Evolutionary conservation across 106 monocot species (phyloP).

Genomic region (Xerophyta viscosa): DNA sequence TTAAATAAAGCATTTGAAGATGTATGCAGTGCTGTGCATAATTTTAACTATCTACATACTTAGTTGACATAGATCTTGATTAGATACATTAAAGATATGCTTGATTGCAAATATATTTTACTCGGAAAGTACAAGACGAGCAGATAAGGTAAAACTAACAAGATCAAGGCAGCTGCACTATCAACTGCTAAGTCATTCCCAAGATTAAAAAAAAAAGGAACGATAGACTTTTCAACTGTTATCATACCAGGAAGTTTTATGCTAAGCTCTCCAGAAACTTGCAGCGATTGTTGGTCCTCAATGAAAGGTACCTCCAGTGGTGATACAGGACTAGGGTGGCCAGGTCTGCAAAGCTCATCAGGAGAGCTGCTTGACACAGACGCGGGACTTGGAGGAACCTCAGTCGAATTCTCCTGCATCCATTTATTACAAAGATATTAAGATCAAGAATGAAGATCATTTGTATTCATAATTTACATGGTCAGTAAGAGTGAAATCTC

Average conservation of each 20-base stretch:
- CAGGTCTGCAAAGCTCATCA: constrained; percentile 53
- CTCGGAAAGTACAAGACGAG: too few species aligned
- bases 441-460: neutral
- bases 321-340: constrained; percentile 84
- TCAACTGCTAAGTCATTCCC: too few species aligned
- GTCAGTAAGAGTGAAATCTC: neutral
- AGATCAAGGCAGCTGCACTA: too few species aligned
- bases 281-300: constrained; percentile 35
- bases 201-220: too few species aligned
- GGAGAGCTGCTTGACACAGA: constrained; percentile 46
- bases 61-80: too few species aligned
- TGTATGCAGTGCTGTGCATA: too few species aligned
- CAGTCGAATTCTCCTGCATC: constrained; percentile 78
- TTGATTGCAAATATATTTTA: too few species aligned
- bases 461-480: neutral
- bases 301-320: constrained; percentile 52
- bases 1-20: too few species aligned
- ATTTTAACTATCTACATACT: too few species aligned
- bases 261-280: constrained; percentile 27
- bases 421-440: neutral
- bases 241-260: constrained; percentile 33
- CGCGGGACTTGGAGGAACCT: constrained; percentile 94
- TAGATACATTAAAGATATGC: too few species aligned
- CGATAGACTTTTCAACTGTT: too few species aligned
- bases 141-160: too few species aligned